phyloP scores from a whole-genome alignment of 768 basidiomycete genomes.

The Collybiopsis luxurians region DNA sequence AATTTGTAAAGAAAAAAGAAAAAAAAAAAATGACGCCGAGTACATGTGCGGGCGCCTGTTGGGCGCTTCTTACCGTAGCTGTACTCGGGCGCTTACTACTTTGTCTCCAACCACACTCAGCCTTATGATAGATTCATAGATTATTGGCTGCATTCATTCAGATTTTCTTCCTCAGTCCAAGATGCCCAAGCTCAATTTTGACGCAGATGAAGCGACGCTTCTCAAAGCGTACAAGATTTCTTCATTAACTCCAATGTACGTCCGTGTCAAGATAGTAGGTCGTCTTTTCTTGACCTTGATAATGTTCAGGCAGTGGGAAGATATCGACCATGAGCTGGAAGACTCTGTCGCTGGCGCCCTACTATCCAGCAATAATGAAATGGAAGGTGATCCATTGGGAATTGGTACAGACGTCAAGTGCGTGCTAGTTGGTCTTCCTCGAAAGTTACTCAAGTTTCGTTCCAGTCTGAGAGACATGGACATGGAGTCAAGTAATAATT shows the following conservation, averaged over 20 bases:
- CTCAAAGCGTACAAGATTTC: constrained; percentile 88
- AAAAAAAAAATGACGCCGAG: neutral
- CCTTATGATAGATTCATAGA: neutral
- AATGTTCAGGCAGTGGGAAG: constrained; percentile 81
- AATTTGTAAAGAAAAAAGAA: constrained; percentile 20
- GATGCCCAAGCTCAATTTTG: constrained; percentile 65
- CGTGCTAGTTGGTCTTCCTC: constrained; percentile 28
- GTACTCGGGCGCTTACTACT: too few relatives aligned
- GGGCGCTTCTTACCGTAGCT: too few relatives aligned
- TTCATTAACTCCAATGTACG: constrained; percentile 71
- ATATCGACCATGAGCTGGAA: constrained; percentile 81
- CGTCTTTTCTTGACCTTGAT: too few relatives aligned
- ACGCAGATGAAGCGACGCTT: constrained; percentile 76
- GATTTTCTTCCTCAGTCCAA: neutral
- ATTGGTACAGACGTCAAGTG: constrained; percentile 65
- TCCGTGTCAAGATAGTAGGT: neutral
- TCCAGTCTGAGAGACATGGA: constrained; percentile 65
- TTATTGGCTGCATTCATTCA: too few relatives aligned
- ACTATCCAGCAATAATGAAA: constrained; percentile 50
- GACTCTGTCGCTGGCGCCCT: constrained; percentile 72
- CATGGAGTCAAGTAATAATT: constrained; percentile 65
- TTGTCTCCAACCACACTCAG: too few relatives aligned
- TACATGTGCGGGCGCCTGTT: too few relatives aligned
- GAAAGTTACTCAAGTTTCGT: constrained; percentile 6
- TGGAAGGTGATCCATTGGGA: constrained; percentile 76